Evolutionary conservation across 2,329 filamentous ascomycete species (phyloP), one percentile per base, ranked within the genome.

Genomic region (Talaromyces albobiverticillius): DNA sequence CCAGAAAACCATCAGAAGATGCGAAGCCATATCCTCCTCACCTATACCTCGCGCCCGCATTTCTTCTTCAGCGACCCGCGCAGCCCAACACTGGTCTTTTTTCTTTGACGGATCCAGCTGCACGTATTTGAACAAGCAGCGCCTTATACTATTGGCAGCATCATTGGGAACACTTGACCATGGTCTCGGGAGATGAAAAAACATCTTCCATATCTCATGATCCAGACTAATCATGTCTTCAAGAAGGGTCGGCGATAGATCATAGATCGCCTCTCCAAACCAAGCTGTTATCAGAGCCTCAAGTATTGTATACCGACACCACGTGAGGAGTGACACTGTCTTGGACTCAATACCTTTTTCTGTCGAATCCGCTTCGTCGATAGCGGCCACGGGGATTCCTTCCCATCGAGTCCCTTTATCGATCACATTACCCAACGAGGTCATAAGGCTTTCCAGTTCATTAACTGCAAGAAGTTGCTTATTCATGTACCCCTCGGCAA

Each of bases 1-100:
- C 46, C 46, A 48, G 10, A 48, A 20, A 3, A 48, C 18, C 46
- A 48, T 38, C 16, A 48, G 46, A 11, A 48, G 34, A 48, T 48
- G 18, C 4, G 46, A 48, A 48, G 46, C 46, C 46, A 48, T 48
- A 23, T 36, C 46, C 11, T 34, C 46, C 16, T 48, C 46, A 13
- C 8, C 20, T 22, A 48, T 34, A 11, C 46, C 46, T 11, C 46
- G 46, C 14, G 5, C 4, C 18, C 18, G 14, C 46, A 48, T 48
- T 22, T 38, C 46, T 22, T 16, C 46, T 38, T 18, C 18, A 6
- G 26, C 10, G 2, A 16, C 18, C 20, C 26, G 10, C 10, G 18
- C 46, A 20, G 46, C 46, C 31, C 46, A 48, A 48, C 10, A 48
- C 6, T 11, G 14, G 29, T 48, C 46, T n/a, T 36, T 14, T 5